Base-by-base conservation (phyloP, 1,284 basidiomycete genomes). In the Malassezia obtusa region DNA sequence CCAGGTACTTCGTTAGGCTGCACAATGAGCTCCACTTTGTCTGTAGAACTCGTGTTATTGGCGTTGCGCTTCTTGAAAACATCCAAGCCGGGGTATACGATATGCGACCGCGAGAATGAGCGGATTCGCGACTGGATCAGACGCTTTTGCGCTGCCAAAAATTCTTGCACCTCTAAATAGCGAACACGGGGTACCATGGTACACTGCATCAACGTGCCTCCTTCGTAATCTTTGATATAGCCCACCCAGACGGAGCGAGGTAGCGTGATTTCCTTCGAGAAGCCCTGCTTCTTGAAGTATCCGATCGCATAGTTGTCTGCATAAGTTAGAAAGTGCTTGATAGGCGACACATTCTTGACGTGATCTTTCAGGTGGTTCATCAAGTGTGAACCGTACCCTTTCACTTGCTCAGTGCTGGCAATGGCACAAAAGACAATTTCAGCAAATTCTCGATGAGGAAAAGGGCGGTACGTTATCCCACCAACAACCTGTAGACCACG, bases 201-300 rank as follows among this genome's bases (percentile, higher is more conserved):
- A 71, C 94, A 98, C 76, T 80, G 90, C 92, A 98, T 96, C 77
- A 98, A 87, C 40, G 94, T 99, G n/a, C 90, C 92, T 43, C 94
- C 94, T 74, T 99, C 94, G 75, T 99, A 99, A 75, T 99, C 94
- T 76, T 98, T 99, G 82, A 99, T 98, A 75, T 99, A 98, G 1
- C 92, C 94, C 0, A 92, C 91, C 94, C 94, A 99, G 3, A 86
- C 80, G 2, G 87, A 84, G 35, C 91, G 82, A 54, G 87, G 85
- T 17, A 94, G 81, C 0, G 84, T 86, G 62, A 99, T 94, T 61
- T 98, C 91, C 75, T 96, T 98, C 1, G 89, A 88, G 76, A 99
- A 99, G 0, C 64, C 67, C 67, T 96, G 92, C 75, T 98, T 98
- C 74, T 91, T 90, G 78, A 98, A 98, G 76, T 95, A 98, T 6